These are phyloP conservation scores for Physcomitrellopsis africana DNA, from an alignment of 225 moss, liverwort and hornwort species.

Conservation along the genomic window DNA sequence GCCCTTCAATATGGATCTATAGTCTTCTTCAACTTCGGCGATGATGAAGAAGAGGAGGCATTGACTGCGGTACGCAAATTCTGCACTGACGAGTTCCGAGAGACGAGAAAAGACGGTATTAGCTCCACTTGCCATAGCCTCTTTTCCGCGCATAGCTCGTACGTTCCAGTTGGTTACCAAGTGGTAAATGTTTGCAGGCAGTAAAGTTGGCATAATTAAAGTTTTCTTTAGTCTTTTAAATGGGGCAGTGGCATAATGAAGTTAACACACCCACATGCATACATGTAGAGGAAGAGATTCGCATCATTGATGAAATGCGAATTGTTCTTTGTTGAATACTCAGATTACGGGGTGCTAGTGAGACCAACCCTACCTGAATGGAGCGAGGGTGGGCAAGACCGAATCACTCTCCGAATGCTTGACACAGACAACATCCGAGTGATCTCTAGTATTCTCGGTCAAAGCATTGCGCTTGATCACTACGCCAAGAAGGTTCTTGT, in stretches of 20 bases:
- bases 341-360: slow-evolving; percentile 93
- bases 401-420: slow-evolving; percentile 92
- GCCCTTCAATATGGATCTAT: slow-evolving; percentile 81
- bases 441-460: slow-evolving; percentile 95
- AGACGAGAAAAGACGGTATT: slow-evolving; percentile 79
- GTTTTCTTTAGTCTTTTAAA: neutral
- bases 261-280: neutral
- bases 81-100: slow-evolving; percentile 79
- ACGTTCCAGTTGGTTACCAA: neutral
- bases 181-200: neutral
- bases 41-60: slow-evolving; percentile 76
- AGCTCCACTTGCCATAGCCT: neutral
- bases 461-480: slow-evolving; percentile 98
- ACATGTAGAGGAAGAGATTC: neutral
- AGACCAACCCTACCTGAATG: slow-evolving; percentile 79
- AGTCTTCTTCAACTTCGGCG: slow-evolving; percentile 82
- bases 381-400: slow-evolving; percentile 97
- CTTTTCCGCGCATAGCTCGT: neutral
- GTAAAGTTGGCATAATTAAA: neutral
- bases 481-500: slow-evolving; percentile 90
- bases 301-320: neutral
- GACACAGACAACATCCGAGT: slow-evolving; percentile 95
- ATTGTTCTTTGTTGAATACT: slow-evolving; percentile 20
- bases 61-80: slow-evolving; percentile 73
- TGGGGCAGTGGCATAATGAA: neutral